Percentiles rank a stretch among this genome's conserved stretches.
phyloP scores from a whole-genome alignment of 805 yeast genomes.

The Starmerella apicola region DNA sequence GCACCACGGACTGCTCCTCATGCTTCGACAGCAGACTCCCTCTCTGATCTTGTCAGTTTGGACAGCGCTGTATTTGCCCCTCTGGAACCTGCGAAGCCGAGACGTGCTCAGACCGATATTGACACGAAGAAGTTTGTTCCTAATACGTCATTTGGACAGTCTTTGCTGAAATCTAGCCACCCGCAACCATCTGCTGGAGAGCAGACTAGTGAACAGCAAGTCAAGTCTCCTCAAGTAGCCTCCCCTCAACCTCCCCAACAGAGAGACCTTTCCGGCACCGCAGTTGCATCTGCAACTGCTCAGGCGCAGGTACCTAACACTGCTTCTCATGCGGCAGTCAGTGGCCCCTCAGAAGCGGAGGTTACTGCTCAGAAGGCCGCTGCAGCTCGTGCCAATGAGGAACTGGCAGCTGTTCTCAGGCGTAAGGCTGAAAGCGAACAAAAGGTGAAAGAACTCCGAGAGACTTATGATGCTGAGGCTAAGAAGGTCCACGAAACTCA shows the following conservation, averaged over 20 bases:
- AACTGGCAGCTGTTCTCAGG: conserved; percentile 52
- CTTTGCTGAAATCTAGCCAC: conserved; percentile 34
- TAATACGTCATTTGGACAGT: conserved; percentile 75
- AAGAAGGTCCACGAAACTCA: conserved; percentile 65
- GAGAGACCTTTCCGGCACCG: not conserved
- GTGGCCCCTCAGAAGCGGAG: conserved; percentile 1
- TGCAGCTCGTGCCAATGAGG: conserved; percentile 46
- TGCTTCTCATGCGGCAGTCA: not conserved
- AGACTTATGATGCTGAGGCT: conserved; percentile 67
- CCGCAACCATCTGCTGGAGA: not conserved
- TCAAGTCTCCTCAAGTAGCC: not conserved
- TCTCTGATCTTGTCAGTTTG: conserved; percentile 24
- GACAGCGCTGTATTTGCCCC: conserved; percentile 21
- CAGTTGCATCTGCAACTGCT: not conserved
- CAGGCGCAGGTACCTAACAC: not conserved
- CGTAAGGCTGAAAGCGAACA: conserved; percentile 59
- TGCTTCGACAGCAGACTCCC: conserved; percentile 14
- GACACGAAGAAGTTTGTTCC: conserved; percentile 47
- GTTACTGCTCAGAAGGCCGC: conserved; percentile 12
- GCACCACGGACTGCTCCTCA: conserved; percentile 2
- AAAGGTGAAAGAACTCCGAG: conserved; percentile 54
- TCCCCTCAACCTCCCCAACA: not conserved
- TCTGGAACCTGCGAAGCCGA: conserved; percentile 14
- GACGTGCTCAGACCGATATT: conserved; percentile 5
- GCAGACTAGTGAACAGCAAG: not conserved